These are phyloP conservation scores for Xylariaceae sp. DNA, from an alignment of 2,329 filamentous ascomycete genomes.

Conservation along the genomic window DNA sequence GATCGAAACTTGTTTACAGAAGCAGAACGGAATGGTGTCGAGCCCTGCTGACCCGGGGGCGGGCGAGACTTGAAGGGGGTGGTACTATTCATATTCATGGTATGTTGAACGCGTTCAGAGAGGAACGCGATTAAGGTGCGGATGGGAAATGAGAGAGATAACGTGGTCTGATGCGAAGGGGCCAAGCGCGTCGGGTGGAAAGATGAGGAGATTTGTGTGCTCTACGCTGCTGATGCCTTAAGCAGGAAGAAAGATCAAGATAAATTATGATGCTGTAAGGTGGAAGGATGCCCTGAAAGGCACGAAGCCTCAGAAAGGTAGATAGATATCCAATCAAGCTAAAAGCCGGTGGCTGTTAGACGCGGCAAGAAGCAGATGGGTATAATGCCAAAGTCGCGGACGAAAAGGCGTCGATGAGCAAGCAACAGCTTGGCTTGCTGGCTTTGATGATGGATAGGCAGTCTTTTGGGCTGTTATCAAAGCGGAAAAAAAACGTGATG, in stretches of 20 bases:
- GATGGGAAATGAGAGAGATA: background rate
- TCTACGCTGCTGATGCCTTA: background rate
- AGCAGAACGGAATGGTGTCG: conserved; percentile 39
- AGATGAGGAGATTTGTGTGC: background rate
- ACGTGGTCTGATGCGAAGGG: conserved; percentile 1
- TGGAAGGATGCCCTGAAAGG: conserved; percentile 6
- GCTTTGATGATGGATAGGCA: conserved; percentile 15
- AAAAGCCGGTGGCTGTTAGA: background rate
- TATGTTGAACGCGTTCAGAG: conserved; percentile 20
- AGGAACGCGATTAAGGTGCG: background rate
- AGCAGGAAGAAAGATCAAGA: conserved; percentile 2
- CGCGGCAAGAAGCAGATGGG: background rate
- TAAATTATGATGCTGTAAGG: background rate
- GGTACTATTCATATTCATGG: conserved; percentile 36
- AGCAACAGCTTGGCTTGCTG: conserved; percentile 16
- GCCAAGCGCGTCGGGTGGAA: conserved; percentile 15
- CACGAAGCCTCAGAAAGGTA: conserved; percentile 5
- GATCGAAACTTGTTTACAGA: conserved; percentile 40
- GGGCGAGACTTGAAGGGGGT: conserved; percentile 40
- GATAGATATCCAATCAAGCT: too few relatives aligned
- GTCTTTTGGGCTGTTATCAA: conserved; percentile 28
- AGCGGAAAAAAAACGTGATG: conserved; percentile 20
- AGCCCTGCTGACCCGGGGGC: conserved; percentile 37
- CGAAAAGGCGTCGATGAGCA: conserved; percentile 13
- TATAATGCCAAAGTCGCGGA: conserved; percentile 2